phyloP scores from a whole-genome alignment of 2,329 filamentous ascomycete species.

The Sporothrix sp. region DNA sequence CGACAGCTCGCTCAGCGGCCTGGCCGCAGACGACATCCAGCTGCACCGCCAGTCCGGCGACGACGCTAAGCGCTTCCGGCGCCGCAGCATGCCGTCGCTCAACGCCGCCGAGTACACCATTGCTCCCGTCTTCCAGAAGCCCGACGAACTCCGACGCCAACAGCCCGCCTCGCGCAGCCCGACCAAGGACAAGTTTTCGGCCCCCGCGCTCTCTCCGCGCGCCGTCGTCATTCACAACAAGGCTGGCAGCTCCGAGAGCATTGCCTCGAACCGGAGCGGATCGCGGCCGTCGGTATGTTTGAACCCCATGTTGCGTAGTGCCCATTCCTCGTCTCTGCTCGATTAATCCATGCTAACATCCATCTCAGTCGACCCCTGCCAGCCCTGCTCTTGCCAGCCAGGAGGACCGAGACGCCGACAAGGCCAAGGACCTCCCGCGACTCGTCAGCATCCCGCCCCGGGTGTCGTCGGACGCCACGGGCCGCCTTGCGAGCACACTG shows the following conservation, averaged over 20 bases:
- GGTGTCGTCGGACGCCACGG: constrained; percentile 39
- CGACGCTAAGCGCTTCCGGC: constrained; percentile 64
- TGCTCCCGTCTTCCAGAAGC: constrained; percentile 28
- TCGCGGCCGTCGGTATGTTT: constrained; percentile 57
- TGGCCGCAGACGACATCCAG: constrained; percentile 58
- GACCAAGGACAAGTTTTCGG: constrained; percentile 32
- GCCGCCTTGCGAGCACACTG: constrained; percentile 58
- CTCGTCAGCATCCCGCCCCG: constrained; percentile 50
- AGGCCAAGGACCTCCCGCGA: constrained; percentile 44
- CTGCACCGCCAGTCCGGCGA: constrained; percentile 52
- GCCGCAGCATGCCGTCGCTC: constrained; percentile 69
- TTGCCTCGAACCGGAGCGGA: constrained; percentile 46
- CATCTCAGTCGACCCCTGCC: constrained; percentile 42
- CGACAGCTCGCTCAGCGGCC: constrained; percentile 34
- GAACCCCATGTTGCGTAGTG: constrained; percentile 3
- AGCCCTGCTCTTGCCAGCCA: constrained; percentile 32
- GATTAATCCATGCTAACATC: constrained; percentile 36
- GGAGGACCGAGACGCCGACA: constrained; percentile 32
- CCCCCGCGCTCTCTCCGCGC: constrained; percentile 19
- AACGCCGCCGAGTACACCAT: constrained; percentile 37
- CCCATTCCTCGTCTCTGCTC: too few relatives aligned
- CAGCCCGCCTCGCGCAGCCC: constrained; percentile 22
- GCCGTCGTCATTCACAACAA: constrained; percentile 29
- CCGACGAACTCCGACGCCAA: constrained; percentile 26
- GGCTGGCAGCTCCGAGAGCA: constrained; percentile 56